Percentiles rank a stretch among this genome's conserved stretches.
These are phyloP conservation scores for Nicotiana undulata DNA, from an alignment of 257 asterid genomes.

Conservation along the genomic window DNA sequence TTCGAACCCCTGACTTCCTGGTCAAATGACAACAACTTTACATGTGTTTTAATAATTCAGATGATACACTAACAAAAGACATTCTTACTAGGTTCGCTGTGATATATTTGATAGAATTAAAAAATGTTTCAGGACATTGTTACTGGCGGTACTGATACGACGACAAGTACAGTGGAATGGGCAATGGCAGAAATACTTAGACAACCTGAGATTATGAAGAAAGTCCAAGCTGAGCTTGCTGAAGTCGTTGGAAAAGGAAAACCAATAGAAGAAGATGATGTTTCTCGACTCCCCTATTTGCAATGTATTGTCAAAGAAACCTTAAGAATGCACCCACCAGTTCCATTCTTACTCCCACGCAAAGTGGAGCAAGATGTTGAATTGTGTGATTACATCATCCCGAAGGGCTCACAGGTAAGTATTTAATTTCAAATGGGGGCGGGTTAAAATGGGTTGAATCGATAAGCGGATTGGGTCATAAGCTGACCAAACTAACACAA, in stretches of 20 bases:
- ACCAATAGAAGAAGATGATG: not conserved
- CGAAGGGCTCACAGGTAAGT: not conserved
- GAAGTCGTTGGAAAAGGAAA: not conserved
- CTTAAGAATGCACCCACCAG: slow-evolving; percentile 22
- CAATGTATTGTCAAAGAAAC: slow-evolving; percentile 23
- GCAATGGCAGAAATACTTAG: slow-evolving; percentile 14
- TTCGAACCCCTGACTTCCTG: no score
- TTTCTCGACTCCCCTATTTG: slow-evolving; percentile 15
- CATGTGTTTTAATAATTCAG: no score
- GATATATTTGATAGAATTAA: no score
- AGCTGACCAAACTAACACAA: not conserved
- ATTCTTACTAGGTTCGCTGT: no score
- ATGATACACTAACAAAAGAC: no score
- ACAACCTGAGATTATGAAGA: slow-evolving; percentile 2
- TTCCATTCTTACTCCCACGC: slow-evolving; percentile 13
- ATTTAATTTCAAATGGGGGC: no score
- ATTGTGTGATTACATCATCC: not conserved
- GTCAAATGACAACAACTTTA: no score
- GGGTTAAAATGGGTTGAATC: no score
- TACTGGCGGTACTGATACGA: slow-evolving; percentile 13
- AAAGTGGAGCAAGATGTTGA: slow-evolving; percentile 4
- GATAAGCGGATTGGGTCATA: no score
- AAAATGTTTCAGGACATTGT: not conserved
- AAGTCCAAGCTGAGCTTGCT: not conserved
- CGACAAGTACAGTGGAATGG: slow-evolving; percentile 20